Evolutionary conservation across 2,329 filamentous ascomycete genomes (phyloP).

Genomic region (Penicillium paneum): DNA sequence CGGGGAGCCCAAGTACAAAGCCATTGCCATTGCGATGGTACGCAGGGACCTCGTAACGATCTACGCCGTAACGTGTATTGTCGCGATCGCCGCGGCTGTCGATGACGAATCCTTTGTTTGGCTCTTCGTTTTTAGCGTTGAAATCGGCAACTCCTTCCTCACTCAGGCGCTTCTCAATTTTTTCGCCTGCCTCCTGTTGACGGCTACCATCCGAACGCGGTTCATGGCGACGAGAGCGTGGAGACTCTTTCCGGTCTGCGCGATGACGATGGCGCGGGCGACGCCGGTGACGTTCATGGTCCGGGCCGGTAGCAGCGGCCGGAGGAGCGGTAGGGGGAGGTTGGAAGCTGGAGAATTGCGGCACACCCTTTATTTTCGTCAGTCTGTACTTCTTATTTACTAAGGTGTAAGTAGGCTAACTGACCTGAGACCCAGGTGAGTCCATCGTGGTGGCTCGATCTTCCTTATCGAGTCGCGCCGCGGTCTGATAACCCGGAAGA

Average conservation of each 20-base stretch:
- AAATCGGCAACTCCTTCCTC: background rate
- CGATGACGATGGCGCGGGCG: constrained; percentile 14
- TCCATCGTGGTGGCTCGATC: constrained; percentile 34
- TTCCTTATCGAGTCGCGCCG: constrained; percentile 7
- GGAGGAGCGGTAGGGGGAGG: constrained; percentile 41
- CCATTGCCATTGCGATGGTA: constrained; percentile 70
- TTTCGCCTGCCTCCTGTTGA: too few species aligned
- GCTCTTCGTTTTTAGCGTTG: background rate
- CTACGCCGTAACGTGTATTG: constrained; percentile 69
- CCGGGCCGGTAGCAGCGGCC: constrained; percentile 20
- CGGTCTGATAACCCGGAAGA: constrained; percentile 24
- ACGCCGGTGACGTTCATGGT: constrained; percentile 17
- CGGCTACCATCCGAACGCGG: background rate
- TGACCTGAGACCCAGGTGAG: constrained; percentile 34
- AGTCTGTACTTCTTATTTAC: background rate
- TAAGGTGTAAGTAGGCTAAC: constrained; percentile 9
- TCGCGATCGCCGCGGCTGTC: constrained; percentile 76
- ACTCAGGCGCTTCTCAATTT: background rate
- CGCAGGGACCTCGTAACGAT: constrained; percentile 67
- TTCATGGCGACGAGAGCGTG: background rate
- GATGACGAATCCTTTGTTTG: constrained; percentile 50
- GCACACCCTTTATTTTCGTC: constrained; percentile 46
- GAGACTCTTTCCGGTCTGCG: background rate
- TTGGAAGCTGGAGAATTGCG: constrained; percentile 74
- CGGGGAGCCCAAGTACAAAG: constrained; percentile 64